A percentile compares a stretch with the other conserved stretches of the same genome.
Conservation (phyloP, 2,329 filamentous ascomycete genomes). For the Fusarium pseudoanthophilum region DNA sequence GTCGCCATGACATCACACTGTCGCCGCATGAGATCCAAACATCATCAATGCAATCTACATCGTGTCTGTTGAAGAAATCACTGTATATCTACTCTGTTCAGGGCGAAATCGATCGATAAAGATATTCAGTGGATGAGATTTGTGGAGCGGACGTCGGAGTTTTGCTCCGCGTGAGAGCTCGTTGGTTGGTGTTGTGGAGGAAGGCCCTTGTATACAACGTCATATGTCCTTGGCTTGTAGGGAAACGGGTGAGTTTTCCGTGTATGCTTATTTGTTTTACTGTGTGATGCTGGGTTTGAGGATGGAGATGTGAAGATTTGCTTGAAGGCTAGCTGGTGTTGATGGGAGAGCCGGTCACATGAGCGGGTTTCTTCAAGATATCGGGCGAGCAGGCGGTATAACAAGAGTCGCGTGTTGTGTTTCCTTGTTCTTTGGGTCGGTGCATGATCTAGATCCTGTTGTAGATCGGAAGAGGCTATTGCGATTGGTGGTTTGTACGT, state of each 20-base stretch:
- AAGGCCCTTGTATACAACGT: constrained; percentile 18
- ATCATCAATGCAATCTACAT: constrained; percentile 1
- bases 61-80: not conserved
- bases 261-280: not conserved
- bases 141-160: constrained; percentile 30
- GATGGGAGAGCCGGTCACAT: constrained; percentile 9
- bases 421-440: not conserved
- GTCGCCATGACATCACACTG: constrained; percentile 33
- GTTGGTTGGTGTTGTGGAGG: constrained; percentile 32
- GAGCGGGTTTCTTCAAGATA: not conserved
- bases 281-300: not conserved
- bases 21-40: not conserved
- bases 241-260: not conserved
- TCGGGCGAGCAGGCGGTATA: not conserved
- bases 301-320: not conserved
- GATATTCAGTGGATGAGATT: constrained; percentile 9
- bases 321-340: not conserved
- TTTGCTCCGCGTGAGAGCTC: constrained; percentile 24
- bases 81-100: not conserved
- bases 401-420: not conserved
- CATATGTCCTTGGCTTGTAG: constrained; percentile 21
- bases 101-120: constrained; percentile 24
- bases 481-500: not conserved
- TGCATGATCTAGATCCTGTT: not conserved
- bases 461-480: not conserved